Evolutionary conservation across 768 basidiomycete genomes (phyloP).

Genomic region (Atractiella rhizophila): DNA sequence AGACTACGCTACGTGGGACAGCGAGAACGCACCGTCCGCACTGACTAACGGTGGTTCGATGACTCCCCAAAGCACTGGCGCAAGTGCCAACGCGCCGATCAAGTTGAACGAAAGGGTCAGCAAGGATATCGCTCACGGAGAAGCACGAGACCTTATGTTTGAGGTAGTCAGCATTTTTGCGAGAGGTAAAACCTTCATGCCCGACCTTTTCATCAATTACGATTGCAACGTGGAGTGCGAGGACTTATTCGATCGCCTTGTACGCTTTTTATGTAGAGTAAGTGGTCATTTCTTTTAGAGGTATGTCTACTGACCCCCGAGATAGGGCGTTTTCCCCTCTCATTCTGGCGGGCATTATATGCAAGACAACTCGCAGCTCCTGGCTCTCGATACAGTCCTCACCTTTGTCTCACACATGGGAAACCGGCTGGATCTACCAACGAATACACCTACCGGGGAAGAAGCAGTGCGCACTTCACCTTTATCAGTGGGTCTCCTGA

Average conservation of each 20-base stretch:
- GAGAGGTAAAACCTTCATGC: slow-evolving; percentile 58
- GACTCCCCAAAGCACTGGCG: too few relatives aligned
- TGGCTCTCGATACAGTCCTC: slow-evolving; percentile 67
- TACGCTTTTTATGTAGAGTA: slow-evolving; percentile 54
- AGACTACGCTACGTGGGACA: slow-evolving; percentile 14
- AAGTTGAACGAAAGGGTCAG: not conserved
- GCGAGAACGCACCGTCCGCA: not conserved
- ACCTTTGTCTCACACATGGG: slow-evolving; percentile 75
- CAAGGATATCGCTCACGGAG: slow-evolving; percentile 33
- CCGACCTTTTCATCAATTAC: slow-evolving; percentile 84
- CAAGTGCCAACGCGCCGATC: slow-evolving; percentile 4
- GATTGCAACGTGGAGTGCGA: slow-evolving; percentile 94
- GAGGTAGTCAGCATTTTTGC: slow-evolving; percentile 64
- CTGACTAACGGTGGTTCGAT: too few relatives aligned
- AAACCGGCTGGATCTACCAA: slow-evolving; percentile 32
- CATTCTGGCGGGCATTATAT: slow-evolving; percentile 29
- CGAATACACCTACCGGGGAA: too few relatives aligned
- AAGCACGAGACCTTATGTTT: slow-evolving; percentile 66
- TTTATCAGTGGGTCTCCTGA: too few relatives aligned
- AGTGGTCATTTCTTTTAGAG: slow-evolving; percentile 11
- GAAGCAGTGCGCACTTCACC: too few relatives aligned
- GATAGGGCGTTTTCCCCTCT: slow-evolving; percentile 52
- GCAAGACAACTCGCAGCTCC: slow-evolving; percentile 51
- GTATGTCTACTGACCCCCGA: not conserved
- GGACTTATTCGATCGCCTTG: slow-evolving; percentile 69